Evolutionary conservation across 2,329 filamentous ascomycete species (phyloP).

Genomic region (Plectosphaerella cucumerina): DNA sequence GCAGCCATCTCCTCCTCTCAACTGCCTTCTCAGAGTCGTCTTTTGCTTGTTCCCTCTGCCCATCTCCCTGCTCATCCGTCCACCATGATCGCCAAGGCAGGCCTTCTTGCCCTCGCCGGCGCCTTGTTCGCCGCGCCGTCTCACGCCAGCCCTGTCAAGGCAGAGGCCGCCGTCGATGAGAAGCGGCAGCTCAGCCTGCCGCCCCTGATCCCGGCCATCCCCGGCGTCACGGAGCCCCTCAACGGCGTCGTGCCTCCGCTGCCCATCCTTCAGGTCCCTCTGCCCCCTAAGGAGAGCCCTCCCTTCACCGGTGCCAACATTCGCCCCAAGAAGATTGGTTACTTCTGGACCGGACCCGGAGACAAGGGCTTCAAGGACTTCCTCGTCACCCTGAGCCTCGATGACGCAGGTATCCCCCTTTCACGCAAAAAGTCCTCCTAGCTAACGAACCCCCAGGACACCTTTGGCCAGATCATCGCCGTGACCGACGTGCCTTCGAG

Average conservation of each 20-base stretch:
- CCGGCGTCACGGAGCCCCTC: constrained; percentile 55
- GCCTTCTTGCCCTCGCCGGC: neutral
- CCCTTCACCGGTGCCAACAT: constrained; percentile 49
- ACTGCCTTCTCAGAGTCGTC: too few relatives aligned
- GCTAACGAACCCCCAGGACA: constrained; percentile 34
- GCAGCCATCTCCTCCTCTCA: neutral
- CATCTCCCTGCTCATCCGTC: neutral
- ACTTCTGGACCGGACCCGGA: constrained; percentile 59
- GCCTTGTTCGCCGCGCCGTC: neutral
- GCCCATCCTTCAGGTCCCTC: constrained; percentile 55
- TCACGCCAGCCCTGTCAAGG: neutral
- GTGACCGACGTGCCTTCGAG: constrained; percentile 55
- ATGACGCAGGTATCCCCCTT: constrained; percentile 39
- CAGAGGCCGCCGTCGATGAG: neutral
- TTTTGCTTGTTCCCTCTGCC: too few relatives aligned
- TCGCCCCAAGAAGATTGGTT: constrained; percentile 62
- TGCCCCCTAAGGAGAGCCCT: constrained; percentile 51
- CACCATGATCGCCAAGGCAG: constrained; percentile 1
- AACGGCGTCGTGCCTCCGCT: constrained; percentile 44
- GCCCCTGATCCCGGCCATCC: constrained; percentile 54
- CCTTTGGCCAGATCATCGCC: constrained; percentile 55
- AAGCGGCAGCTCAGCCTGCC: constrained; percentile 33
- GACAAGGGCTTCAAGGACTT: constrained; percentile 59
- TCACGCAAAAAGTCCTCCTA: neutral
- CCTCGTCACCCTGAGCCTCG: constrained; percentile 53